Evolutionary conservation across 148 eudicot species (phyloP), one percentile per base, ranked within the genome.

Genomic region (Camellia sinensis): DNA sequence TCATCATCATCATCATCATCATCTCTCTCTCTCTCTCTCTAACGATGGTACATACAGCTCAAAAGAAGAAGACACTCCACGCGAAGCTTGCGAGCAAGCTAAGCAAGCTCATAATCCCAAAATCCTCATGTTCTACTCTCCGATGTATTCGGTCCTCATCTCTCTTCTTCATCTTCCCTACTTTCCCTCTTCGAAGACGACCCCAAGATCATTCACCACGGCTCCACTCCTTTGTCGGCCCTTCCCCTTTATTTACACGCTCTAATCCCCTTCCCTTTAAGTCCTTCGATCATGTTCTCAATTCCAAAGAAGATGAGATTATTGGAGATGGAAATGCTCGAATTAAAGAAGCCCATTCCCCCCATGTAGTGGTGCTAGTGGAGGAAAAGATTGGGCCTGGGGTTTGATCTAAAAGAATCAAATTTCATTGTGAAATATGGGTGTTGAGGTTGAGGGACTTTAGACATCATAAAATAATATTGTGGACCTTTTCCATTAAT

Each of bases 191-290:
- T 54, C 44, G 56, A 63, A 1, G 81, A 59, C 9, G 89, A 87
- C 82, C 93, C 93, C 7, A 89, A 57, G 64, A 80, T 94, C 54
- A 89, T 94, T 44, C 92, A 89, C 80, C 81, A 90, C 60, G 85
- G 98, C 8, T 89, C 93, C 98, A 92, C 88, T 94, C 98, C 17
- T 89, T 92, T 75, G 85, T 94, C 50, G 98, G 96, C 19, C 97
- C 98, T 11, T 94, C 96, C 0, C 97, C 97, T 10, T 81, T 94
- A 1, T 86, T 74, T 76, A 72, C 83, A 11, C 74, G 76, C 77
- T 83, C 92, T 12, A 41, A 77, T 18, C 65, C 89, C 7, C 86
- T 87, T 63, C 85, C 89, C 3, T 76, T 86, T 22, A 73, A 7
- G 37, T 14, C 62, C 9, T 37, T 84, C 84, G 81, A 81, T 7